A percentile compares a stretch with the other conserved stretches of the same genome.
Evolutionary conservation across 1,139 yeast species (phyloP).

Genomic region (Meyerozyma athensensis): DNA sequence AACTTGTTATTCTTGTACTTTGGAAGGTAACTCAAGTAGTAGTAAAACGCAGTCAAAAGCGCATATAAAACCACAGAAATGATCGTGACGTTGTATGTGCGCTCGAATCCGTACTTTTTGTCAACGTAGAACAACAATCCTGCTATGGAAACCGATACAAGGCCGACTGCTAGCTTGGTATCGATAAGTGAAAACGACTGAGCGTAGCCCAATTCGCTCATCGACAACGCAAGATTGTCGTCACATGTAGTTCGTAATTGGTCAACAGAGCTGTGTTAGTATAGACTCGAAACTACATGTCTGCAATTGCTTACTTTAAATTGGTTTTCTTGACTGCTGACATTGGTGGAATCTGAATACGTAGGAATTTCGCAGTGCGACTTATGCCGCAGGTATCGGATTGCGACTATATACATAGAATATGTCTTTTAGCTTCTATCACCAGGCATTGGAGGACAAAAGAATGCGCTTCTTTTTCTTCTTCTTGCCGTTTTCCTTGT

Average conservation of each 20-base stretch:
- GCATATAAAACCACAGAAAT: conserved; percentile 50
- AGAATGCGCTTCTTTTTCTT: conserved; percentile 22
- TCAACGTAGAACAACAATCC: conserved; percentile 65
- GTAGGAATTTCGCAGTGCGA: neutral
- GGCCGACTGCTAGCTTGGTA: conserved; percentile 65
- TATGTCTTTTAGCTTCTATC: no score
- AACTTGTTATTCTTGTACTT: conserved; percentile 54
- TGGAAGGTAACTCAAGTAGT: conserved; percentile 35
- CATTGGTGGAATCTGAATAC: neutral
- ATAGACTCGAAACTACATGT: neutral
- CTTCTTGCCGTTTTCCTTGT: conserved; percentile 20
- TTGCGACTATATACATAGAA: no score
- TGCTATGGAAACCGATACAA: conserved; percentile 59
- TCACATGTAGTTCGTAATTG: conserved; percentile 49
- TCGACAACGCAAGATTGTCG: conserved; percentile 40
- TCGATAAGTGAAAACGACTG: conserved; percentile 59
- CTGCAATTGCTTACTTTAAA: conserved; percentile 3
- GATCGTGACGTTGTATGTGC: conserved; percentile 29
- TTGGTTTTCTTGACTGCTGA: conserved; percentile 4
- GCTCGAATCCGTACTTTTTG: conserved; percentile 48
- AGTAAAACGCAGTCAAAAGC: conserved; percentile 43
- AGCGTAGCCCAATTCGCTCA: conserved; percentile 55
- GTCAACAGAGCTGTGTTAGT: conserved; percentile 28
- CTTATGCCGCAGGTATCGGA: no score
- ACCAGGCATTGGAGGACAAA: conserved; percentile 8